Percentiles rank a stretch among this genome's conserved stretches.
phyloP scores from a whole-genome alignment of 345 rosid genomes.

The Ceriops zippeliana region DNA sequence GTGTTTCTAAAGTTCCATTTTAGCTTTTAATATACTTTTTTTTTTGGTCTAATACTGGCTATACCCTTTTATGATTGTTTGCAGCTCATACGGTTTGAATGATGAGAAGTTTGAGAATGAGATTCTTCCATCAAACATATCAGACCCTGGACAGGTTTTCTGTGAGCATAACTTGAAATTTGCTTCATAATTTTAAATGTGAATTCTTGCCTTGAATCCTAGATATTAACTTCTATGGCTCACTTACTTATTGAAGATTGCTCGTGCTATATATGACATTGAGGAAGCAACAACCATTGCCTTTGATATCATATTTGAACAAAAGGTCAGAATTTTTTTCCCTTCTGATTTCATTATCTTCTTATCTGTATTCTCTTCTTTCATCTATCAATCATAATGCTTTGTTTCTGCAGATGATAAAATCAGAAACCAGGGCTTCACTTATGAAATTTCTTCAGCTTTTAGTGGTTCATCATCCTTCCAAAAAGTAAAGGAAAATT shows the following conservation, averaged over 20 bases:
- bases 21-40: not conserved
- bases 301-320: conserved; percentile 69
- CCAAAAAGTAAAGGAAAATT: conserved; percentile 52
- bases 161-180: conserved; percentile 17
- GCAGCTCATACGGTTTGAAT: conserved; percentile 77
- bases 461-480: conserved; percentile 91
- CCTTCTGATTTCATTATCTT: not conserved
- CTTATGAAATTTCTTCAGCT: conserved; percentile 81
- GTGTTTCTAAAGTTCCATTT: not conserved
- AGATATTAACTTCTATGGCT: conserved; percentile 23
- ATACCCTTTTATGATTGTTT: conserved; percentile 6
- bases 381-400: not conserved
- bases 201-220: not conserved
- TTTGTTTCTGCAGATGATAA: conserved; percentile 60
- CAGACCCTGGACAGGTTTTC: conserved; percentile 79
- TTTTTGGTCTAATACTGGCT: not conserved
- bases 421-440: conserved; percentile 66
- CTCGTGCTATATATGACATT: conserved; percentile 76
- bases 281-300: conserved; percentile 88
- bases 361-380: conserved; percentile 5
- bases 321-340: conserved; percentile 49
- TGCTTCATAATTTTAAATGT: not conserved
- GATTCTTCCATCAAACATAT: conserved; percentile 55
- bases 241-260: conserved; percentile 48
- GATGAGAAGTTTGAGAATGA: conserved; percentile 80